Evolutionary conservation across 2,329 filamentous ascomycete genomes (phyloP).

Genomic region (Cladophialophora exuberans): DNA sequence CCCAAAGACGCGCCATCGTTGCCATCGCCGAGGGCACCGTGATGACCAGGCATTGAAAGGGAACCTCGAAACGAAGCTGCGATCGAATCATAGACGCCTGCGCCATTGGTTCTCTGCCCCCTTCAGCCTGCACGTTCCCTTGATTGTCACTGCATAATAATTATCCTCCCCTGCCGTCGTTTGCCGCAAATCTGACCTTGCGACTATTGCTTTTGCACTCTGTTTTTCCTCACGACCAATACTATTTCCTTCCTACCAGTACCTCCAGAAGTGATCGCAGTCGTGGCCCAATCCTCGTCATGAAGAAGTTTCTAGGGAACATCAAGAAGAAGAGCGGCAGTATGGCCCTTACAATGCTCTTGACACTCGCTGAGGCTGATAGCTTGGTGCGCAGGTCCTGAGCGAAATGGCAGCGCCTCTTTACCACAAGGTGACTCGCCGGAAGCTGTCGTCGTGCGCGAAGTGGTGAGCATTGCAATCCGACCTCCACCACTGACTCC

Average conservation of each 20-base stretch:
- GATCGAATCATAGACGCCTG: background rate
- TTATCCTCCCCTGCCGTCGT: background rate
- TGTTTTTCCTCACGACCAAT: no score
- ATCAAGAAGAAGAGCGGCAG: slow-evolving; percentile 32
- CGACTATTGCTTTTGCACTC: no score
- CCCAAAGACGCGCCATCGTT: slow-evolving; percentile 1
- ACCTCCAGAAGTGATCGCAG: background rate
- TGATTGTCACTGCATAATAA: background rate
- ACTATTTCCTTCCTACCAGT: background rate
- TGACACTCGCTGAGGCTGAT: slow-evolving; percentile 16
- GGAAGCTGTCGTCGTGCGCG: slow-evolving; percentile 43
- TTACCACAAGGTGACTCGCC: slow-evolving; percentile 41
- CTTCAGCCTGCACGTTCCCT: background rate
- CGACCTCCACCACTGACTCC: background rate
- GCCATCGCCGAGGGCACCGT: background rate
- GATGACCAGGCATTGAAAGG: no score
- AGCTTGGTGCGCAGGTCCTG: slow-evolving; percentile 16
- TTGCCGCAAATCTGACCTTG: background rate
- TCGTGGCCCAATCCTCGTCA: background rate
- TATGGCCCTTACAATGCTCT: slow-evolving; percentile 6
- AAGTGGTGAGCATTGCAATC: slow-evolving; percentile 41
- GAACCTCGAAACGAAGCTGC: background rate
- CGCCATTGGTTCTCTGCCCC: background rate
- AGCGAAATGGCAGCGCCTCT: slow-evolving; percentile 18
- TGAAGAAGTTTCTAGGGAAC: slow-evolving; percentile 31